Conservation (phyloP, 768 basidiomycete species). For the Udeniomyces megalosporus region DNA sequence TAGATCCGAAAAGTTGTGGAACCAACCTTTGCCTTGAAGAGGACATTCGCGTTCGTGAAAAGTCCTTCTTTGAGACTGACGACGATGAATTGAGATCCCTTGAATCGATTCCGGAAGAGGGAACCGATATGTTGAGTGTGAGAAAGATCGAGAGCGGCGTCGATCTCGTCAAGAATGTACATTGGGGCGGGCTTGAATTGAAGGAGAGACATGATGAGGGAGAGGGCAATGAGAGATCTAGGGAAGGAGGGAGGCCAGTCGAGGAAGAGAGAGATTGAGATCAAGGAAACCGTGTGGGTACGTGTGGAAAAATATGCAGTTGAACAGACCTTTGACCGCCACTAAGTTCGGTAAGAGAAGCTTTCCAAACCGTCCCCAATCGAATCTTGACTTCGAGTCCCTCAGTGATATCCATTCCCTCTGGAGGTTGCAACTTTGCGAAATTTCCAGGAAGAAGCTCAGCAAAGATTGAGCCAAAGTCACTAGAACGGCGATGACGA, state of each 20-base stretch:
- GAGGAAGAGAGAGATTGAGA: not conserved
- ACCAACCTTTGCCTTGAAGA: constrained; percentile 18
- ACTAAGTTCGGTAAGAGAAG: constrained; percentile 87
- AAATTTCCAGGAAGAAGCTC: constrained; percentile 93
- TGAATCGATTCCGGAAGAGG: constrained; percentile 92
- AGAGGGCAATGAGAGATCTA: constrained; percentile 92
- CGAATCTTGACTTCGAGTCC: constrained; percentile 95
- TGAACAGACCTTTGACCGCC: constrained; percentile 76
- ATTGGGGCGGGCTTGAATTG: constrained; percentile 98
- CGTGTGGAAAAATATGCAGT: not conserved
- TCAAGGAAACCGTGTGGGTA: not conserved
- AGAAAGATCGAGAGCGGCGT: constrained; percentile 87
- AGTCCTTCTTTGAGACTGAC: constrained; percentile 92
- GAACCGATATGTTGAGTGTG: constrained; percentile 89
- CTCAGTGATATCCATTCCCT: constrained; percentile 80
- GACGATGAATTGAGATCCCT: constrained; percentile 95
- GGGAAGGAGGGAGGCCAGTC: not conserved
- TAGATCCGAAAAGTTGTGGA: not conserved
- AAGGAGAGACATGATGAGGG: constrained; percentile 95
- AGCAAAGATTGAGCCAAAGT: constrained; percentile 91
- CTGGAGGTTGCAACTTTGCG: constrained; percentile 83
- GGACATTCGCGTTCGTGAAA: constrained; percentile 90
- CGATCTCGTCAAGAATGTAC: constrained; percentile 99
- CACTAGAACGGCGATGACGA: no score
- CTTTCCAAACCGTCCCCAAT: constrained; percentile 92